Percentiles rank a stretch among this genome's conserved stretches.
phyloP scores from a whole-genome alignment of 1,284 basidiomycete species.

The Ganoderma sp. region DNA sequence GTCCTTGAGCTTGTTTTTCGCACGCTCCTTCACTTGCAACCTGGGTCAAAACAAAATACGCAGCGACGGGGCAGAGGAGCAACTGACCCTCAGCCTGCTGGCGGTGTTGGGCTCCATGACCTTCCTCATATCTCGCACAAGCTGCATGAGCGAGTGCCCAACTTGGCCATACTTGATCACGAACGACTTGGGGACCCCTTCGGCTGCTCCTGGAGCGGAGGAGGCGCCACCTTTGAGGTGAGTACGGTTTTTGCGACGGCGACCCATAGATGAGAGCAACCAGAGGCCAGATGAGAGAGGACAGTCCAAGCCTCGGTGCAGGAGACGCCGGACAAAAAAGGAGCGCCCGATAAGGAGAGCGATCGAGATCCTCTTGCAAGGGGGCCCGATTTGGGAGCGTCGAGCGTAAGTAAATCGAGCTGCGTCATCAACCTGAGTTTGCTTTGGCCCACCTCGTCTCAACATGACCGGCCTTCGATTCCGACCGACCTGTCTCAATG shows the following conservation, averaged over 20 bases:
- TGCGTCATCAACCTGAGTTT: not conserved
- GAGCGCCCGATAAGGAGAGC: not conserved
- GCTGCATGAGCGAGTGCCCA: constrained; percentile 83
- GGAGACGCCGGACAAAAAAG: not conserved
- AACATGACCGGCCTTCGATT: not conserved
- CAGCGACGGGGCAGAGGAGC: not conserved
- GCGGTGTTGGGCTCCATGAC: constrained; percentile 99
- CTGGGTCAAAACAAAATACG: constrained; percentile 22
- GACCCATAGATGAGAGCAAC: constrained; percentile 59
- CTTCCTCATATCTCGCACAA: constrained; percentile 92
- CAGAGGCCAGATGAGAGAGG: not conserved
- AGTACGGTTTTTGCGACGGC: constrained; percentile 84
- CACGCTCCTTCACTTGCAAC: constrained; percentile 75
- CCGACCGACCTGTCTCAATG: not conserved
- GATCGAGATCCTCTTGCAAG: not conserved
- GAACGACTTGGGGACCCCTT: constrained; percentile 73
- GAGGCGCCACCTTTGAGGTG: constrained; percentile 72
- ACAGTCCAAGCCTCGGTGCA: not conserved
- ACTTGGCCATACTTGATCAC: constrained; percentile 97
- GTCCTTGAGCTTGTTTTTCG: constrained; percentile 92
- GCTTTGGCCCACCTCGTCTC: not conserved
- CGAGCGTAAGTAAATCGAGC: not conserved
- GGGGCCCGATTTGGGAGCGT: not conserved
- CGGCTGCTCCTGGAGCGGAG: constrained; percentile 41
- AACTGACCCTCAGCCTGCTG: constrained; percentile 79